These are phyloP conservation scores for Kitagawia praeruptora DNA, from an alignment of 129 eudicot genomes.

Conservation along the genomic window DNA sequence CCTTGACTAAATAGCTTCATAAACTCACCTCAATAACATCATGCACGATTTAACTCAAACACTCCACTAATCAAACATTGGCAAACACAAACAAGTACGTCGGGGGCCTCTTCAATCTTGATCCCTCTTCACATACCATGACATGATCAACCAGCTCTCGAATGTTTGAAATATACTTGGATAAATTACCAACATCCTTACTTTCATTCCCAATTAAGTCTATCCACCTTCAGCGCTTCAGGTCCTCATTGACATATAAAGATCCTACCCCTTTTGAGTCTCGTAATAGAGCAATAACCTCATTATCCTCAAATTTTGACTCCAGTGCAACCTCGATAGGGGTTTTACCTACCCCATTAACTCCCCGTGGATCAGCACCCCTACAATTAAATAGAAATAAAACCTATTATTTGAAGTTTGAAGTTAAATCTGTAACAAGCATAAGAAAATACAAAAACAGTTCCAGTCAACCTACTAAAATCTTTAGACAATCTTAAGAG, in stretches of 20 bases:
- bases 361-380: conserved; percentile 74
- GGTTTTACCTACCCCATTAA: conserved; percentile 54
- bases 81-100: not conserved
- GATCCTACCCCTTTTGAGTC: conserved; percentile 37
- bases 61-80: not conserved
- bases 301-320: conserved; percentile 57
- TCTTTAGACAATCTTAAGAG: not conserved
- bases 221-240: not conserved
- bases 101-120: conserved; percentile 7
- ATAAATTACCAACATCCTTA: conserved; percentile 5
- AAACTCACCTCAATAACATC: conserved; percentile 9
- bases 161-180: not conserved
- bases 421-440: not conserved
- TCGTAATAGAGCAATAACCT: conserved; percentile 52
- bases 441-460: not conserved
- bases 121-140: not conserved
- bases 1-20: conserved; percentile 13
- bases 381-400: conserved; percentile 27
- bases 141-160: conserved; percentile 10
- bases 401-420: not conserved
- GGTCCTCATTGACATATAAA: not conserved
- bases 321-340: conserved; percentile 57
- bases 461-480: not conserved
- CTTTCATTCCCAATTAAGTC: not conserved
- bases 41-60: not conserved